Base-by-base conservation (phyloP, 352 stramenopile species). In the Peronospora tabacina region DNA sequence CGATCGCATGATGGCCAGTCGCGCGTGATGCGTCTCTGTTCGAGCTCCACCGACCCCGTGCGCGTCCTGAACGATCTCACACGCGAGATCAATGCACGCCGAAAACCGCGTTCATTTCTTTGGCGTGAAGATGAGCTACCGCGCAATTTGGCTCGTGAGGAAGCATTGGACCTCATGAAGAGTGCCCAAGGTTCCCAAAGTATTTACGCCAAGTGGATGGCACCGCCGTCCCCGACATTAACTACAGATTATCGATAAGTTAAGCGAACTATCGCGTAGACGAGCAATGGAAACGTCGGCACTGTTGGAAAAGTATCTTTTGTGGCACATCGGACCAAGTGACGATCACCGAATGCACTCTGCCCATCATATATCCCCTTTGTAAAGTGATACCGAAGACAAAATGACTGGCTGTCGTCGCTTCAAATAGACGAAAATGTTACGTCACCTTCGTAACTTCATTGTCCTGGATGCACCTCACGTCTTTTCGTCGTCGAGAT, bases 101-200 rank as follows among this genome's bases (percentile, higher is more conserved):
- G 76, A n/a, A 76, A 77, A 46, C 70, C 71, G 7, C 52, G 8
- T 20, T 47, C 56, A 32, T 77, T 72, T 20, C 37, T 87, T 20
- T 87, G 76, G 69, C 61, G 57, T 34, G 30, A 61, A 39, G 58
- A 76, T 24, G 53, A 68, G 4, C 4, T 60, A 7, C 39, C 68
- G 10, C 29, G 44, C 11, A 56, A 66, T 20, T 37, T 81, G n/a
- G 55, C 37, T 1, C 37, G 55, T 16, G 20, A 62, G 17, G 53
- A 75, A 33, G 67, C 59, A 0, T 20, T 64, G 17, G 49, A 45
- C 12, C 56, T 80, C 13, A 70, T 80, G 50, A 16, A 57, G 8
- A 47, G 37, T 7, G 62, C 65, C 1, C 40, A 45, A 41, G 17
- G 33, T 33, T 52, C 45, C 10, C 29, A 22, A 16, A 67, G 44